Percentiles rank a stretch among this genome's conserved stretches.
phyloP scores from a whole-genome alignment of 2,329 filamentous ascomycete species.

The Aspergillus glaucus region DNA sequence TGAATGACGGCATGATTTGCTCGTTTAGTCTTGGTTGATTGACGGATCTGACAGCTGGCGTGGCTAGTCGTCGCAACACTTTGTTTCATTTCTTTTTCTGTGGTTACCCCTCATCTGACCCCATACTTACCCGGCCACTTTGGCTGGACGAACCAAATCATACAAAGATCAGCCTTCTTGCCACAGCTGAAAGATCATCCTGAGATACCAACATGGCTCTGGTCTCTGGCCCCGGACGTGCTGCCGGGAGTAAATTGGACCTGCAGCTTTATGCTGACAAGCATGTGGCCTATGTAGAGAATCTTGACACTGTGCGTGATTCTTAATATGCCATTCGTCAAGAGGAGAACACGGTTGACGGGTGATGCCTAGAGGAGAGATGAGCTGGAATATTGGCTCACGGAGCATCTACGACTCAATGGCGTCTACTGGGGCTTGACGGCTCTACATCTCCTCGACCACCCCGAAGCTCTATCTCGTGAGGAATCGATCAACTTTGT shows the following conservation, averaged over 20 bases:
- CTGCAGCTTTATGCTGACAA: slow-evolving; percentile 52
- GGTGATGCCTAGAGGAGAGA: slow-evolving; percentile 64
- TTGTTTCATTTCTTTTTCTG: not conserved
- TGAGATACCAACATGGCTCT: slow-evolving; percentile 47
- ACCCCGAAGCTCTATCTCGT: slow-evolving; percentile 73
- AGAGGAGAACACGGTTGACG: slow-evolving; percentile 22
- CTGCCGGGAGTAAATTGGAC: slow-evolving; percentile 39
- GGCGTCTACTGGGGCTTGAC: slow-evolving; percentile 96
- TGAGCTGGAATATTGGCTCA: slow-evolving; percentile 96
- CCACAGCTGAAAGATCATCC: not conserved
- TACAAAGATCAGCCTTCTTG: too few species aligned
- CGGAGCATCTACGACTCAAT: slow-evolving; percentile 90
- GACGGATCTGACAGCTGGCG: not conserved
- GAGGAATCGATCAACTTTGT: slow-evolving; percentile 83
- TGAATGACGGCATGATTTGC: not conserved
- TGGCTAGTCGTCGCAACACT: not conserved
- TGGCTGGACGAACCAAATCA: not conserved
- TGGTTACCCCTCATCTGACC: not conserved
- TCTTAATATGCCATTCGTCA: slow-evolving; percentile 14
- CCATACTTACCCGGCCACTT: not conserved
- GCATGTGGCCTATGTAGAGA: slow-evolving; percentile 90
- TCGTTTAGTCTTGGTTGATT: not conserved
- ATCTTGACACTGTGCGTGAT: slow-evolving; percentile 69
- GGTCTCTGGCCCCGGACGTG: slow-evolving; percentile 55
- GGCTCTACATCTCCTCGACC: slow-evolving; percentile 75